Conservation (phyloP, 1,139 yeast species). For the Yamadazyma oceani region DNA sequence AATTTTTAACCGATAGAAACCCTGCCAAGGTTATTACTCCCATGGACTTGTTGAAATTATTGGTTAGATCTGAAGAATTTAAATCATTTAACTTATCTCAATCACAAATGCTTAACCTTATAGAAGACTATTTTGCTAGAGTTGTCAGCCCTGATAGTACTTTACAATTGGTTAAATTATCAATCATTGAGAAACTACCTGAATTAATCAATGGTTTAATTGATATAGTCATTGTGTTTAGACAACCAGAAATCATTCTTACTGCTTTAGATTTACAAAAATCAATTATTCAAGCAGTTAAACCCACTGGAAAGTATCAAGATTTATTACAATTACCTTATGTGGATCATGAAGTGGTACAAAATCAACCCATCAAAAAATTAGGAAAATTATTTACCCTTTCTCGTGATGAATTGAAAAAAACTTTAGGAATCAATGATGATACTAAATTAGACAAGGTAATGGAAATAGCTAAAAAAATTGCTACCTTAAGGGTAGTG, state of each 20-base stretch:
- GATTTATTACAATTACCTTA: slow-evolving; percentile 82
- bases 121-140: background rate
- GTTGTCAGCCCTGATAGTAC: background rate
- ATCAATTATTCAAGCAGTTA: slow-evolving; percentile 76
- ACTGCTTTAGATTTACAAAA: slow-evolving; percentile 69
- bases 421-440: slow-evolving; percentile 56
- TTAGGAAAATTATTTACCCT: slow-evolving; percentile 68
- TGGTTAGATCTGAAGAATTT: slow-evolving; percentile 67
- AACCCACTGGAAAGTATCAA: slow-evolving; percentile 52
- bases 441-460: slow-evolving; percentile 47
- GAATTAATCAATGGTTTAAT: slow-evolving; percentile 68
- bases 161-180: slow-evolving; percentile 23
- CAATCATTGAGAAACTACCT: slow-evolving; percentile 64
- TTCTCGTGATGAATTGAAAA: slow-evolving; percentile 53
- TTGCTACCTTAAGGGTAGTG: slow-evolving; percentile 70
- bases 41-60: slow-evolving; percentile 57
- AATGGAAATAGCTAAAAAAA: slow-evolving; percentile 57
- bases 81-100: slow-evolving; percentile 1
- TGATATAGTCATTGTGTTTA: slow-evolving; percentile 79
- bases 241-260: slow-evolving; percentile 64
- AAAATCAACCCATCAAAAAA: slow-evolving; percentile 49
- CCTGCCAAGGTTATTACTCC: slow-evolving; percentile 72
- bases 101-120: background rate
- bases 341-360: slow-evolving; percentile 49
- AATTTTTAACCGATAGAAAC: slow-evolving; percentile 66